Evolutionary conservation across 495 filamentous ascomycete genomes (phyloP).

Genomic region (Podospora comata): DNA sequence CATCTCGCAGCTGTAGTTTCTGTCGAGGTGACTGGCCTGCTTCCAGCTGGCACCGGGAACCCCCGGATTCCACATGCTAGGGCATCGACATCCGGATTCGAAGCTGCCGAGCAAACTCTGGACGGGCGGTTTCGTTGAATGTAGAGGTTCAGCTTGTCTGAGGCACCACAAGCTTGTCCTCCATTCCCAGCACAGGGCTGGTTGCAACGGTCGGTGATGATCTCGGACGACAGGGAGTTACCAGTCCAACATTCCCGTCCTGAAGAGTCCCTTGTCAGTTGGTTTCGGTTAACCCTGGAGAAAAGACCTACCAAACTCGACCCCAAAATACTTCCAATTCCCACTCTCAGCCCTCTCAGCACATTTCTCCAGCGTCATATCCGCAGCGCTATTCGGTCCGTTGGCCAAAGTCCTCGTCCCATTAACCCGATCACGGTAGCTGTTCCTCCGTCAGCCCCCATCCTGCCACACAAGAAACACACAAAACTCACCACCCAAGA

Average conservation of each 20-base stretch:
- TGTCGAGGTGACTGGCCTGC: background rate
- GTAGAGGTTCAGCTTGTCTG: background rate
- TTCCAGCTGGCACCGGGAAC: background rate
- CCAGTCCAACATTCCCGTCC: slow-evolving; percentile 8
- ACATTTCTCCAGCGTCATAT: slow-evolving; percentile 7
- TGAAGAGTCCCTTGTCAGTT: background rate
- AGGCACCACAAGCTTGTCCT: slow-evolving; percentile 5
- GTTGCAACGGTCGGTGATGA: background rate
- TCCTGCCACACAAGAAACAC: background rate
- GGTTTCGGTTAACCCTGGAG: background rate
- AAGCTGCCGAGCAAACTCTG: background rate
- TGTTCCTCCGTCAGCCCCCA: background rate
- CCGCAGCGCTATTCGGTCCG: background rate
- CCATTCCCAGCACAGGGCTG: background rate
- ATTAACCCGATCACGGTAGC: slow-evolving; percentile 1
- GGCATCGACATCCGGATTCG: background rate
- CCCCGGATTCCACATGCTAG: background rate
- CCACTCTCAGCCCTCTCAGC: background rate
- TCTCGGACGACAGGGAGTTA: background rate
- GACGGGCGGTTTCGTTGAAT: background rate
- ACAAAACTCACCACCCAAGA: background rate
- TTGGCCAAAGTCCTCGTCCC: background rate
- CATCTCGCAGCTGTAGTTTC: background rate
- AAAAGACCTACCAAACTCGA: slow-evolving; percentile 5
- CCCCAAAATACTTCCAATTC: background rate